A percentile compares a stretch with the other conserved stretches of the same genome.
Conservation (phyloP, 2,329 filamentous ascomycete species). For the Aspergillus viridinutans region DNA sequence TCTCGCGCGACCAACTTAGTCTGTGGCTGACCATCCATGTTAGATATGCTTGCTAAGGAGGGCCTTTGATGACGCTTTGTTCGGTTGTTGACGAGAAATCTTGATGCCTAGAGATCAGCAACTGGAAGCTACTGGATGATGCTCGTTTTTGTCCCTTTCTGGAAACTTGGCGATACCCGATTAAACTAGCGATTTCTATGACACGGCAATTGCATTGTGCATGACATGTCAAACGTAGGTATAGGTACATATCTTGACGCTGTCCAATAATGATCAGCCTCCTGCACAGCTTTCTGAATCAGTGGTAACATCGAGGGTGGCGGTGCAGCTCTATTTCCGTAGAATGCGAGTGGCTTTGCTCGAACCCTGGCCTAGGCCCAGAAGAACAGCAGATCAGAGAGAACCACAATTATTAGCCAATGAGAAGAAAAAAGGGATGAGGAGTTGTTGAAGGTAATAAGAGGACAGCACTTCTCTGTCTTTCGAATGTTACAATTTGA, state of each 20-base stretch:
- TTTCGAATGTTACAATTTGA: not conserved
- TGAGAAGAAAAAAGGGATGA: not conserved
- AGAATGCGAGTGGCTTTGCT: conserved; percentile 2
- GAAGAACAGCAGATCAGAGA: not conserved
- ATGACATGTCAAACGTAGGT: not conserved
- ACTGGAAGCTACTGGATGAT: not conserved
- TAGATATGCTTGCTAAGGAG: conserved; percentile 67
- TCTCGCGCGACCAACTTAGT: not conserved
- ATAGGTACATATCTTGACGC: not conserved
- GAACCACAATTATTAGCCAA: not conserved
- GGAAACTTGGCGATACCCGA: conserved; percentile 6
- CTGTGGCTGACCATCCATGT: conserved; percentile 4
- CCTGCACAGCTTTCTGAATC: not conserved
- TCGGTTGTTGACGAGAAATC: conserved; percentile 8
- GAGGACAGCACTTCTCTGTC: not conserved
- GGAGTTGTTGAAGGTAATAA: not conserved
- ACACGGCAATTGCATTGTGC: not conserved
- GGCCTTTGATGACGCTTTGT: conserved; percentile 37
- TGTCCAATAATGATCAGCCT: not conserved
- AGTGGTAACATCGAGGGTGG: conserved; percentile 7
- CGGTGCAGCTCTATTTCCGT: conserved; percentile 14
- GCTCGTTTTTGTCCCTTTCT: not conserved
- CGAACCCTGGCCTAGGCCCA: not conserved
- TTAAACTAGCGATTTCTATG: not conserved
- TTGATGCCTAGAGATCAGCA: conserved; percentile 13